Base-by-base conservation (phyloP, 345 rosid species). In the Cardamine chenopodiifolia region DNA sequence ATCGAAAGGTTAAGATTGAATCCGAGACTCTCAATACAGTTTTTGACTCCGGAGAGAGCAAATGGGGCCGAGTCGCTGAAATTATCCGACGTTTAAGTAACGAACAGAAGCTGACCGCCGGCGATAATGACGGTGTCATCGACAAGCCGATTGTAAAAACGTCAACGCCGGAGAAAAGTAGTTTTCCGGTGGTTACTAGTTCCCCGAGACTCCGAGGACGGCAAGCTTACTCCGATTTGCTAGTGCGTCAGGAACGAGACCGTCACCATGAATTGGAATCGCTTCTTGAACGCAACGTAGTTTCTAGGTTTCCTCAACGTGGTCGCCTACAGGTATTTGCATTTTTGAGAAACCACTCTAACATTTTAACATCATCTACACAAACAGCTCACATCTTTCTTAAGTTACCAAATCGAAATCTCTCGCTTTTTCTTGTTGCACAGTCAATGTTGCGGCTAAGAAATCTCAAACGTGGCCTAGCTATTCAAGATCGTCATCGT, bases 251-350 rank as follows among this genome's bases (percentile, higher is more conserved):
- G 71, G 91, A 91, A 79, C 84, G 85, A 9, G 88, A 87, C 19
- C 86, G 89, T 56, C 81, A 76, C 0, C 80, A 58, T 42, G 98
- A 93, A 77, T 78, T 91, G 44, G 78, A 71, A 9, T 71, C 69
- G 25, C 68, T 93, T 48, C 56, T 5, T 2, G 80, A 79, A 58
- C 90, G 91, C 64, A 85, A 80, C 49, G 76, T 83, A 25, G 97
- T 91, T 56, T 85, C 98, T 2, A 89, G 49, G 56, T 93, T 91
- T 75, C 2, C 87, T 18, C 93, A 93, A 58, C 90, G 91, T 7
- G 91, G 98, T 18, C 93, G 98, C 19, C 78, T 91, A 77, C 98
- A 89, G 92, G 97, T 90, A 42, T 40, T 17, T 61, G n/a, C 8
- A 34, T 56, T 32, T 25, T 32, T 20, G 9, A 23, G 1, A 50